These are phyloP conservation scores for Globisporangium emineosum DNA, from an alignment of 352 stramenopile species.

Conservation along the genomic window DNA sequence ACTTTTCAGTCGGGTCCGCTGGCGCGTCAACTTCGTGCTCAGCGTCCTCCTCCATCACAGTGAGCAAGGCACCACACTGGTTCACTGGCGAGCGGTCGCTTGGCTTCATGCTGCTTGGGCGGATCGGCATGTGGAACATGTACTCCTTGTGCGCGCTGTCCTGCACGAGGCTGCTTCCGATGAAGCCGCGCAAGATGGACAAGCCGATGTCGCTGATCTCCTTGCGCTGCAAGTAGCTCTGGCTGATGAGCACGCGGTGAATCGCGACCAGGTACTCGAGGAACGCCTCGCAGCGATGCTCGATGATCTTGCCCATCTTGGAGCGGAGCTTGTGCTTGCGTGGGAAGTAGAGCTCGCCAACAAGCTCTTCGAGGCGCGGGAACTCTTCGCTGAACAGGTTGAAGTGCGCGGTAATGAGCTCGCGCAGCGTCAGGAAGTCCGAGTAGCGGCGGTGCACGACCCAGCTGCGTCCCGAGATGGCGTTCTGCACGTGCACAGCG, in stretches of 20 bases:
- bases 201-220: constrained; percentile 61
- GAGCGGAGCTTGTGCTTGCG: constrained; percentile 63
- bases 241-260: constrained; percentile 62
- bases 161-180: constrained; percentile 56
- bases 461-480: constrained; percentile 66
- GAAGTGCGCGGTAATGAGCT: constrained; percentile 52
- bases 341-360: constrained; percentile 66
- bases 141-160: constrained; percentile 57
- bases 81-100: constrained; percentile 48
- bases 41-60: constrained; percentile 53
- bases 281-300: constrained; percentile 63
- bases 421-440: constrained; percentile 60
- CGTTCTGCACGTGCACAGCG: constrained; percentile 66
- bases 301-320: constrained; percentile 47
- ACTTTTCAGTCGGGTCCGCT: constrained; percentile 12
- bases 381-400: constrained; percentile 52
- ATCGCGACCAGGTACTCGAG: constrained; percentile 60
- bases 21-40: constrained; percentile 31
- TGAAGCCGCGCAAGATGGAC: constrained; percentile 65
- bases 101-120: constrained; percentile 39
- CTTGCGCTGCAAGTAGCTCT: constrained; percentile 45
- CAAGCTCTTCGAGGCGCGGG: constrained; percentile 33
- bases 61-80: constrained; percentile 59
- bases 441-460: constrained; percentile 64
- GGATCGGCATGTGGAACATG: constrained; percentile 48